These are phyloP conservation scores for Chaetomium globosum DNA, from an alignment of 2,329 filamentous ascomycete species.

Conservation along the genomic window DNA sequence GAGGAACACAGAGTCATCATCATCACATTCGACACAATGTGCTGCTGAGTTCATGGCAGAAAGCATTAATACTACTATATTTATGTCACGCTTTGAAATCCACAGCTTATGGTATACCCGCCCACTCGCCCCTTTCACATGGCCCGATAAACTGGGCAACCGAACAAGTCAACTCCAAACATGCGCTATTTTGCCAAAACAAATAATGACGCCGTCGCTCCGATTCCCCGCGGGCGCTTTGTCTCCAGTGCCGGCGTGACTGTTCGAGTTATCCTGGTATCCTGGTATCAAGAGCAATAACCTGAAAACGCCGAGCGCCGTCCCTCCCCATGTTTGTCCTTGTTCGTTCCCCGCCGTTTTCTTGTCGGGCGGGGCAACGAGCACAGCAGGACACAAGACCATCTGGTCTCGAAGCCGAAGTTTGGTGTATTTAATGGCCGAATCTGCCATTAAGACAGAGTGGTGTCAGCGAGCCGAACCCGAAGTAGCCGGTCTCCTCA, in stretches of 20 bases:
- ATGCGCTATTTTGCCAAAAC: conserved; percentile 2
- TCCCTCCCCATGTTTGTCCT: neutral
- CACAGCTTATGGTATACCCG: conserved; percentile 7
- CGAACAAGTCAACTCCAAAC: neutral
- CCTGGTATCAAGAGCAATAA: conserved; percentile 9
- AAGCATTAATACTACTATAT: neutral
- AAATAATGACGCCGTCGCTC: neutral
- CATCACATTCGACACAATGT: neutral
- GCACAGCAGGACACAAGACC: neutral
- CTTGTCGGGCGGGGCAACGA: neutral
- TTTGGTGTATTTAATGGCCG: neutral
- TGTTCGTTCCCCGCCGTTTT: no score
- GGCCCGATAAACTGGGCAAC: neutral
- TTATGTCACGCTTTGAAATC: neutral
- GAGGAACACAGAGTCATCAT: neutral
- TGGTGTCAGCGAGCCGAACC: neutral
- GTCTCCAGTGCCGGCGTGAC: neutral
- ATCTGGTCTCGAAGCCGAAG: no score
- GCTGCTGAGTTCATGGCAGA: neutral
- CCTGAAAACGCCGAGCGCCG: conserved; percentile 11
- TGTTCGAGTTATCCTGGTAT: neutral
- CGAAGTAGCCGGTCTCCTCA: conserved; percentile 14
- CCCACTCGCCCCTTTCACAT: neutral
- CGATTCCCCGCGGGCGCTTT: neutral
- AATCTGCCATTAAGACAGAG: neutral